Evolutionary conservation across 139 green algal genomes (phyloP).

Genomic region (Haematococcus lacustris): DNA sequence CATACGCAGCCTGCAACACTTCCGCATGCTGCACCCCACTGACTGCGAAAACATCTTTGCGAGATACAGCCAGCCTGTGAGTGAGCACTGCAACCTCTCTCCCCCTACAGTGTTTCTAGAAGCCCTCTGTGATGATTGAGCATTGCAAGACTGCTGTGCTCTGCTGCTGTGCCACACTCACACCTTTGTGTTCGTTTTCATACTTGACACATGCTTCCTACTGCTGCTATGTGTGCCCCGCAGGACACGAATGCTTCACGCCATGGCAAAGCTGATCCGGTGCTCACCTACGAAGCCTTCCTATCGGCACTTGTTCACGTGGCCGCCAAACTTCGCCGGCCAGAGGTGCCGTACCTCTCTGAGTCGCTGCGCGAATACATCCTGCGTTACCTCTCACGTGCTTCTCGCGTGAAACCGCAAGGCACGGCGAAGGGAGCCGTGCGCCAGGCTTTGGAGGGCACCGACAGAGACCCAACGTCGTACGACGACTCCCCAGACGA

Average conservation of each 20-base stretch:
- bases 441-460: constrained; percentile 20
- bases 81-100: no score
- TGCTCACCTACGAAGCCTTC: constrained; percentile 45
- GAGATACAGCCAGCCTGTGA: no score
- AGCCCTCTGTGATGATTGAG: no score
- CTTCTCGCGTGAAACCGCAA: constrained; percentile 13
- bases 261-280: constrained; percentile 2
- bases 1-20: constrained; percentile 18
- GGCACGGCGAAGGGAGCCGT: constrained; percentile 13
- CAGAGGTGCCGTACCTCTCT: constrained; percentile 45
- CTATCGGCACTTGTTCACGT: constrained; percentile 39
- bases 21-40: constrained; percentile 29
- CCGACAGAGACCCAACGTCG: background rate
- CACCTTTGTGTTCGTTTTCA: background rate
- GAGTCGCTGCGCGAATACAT: constrained; percentile 38
- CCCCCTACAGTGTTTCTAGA: no score
- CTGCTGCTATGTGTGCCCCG: background rate
- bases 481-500: no score
- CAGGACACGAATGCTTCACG: constrained; percentile 4
- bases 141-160: no score
- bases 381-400: constrained; percentile 23
- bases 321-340: constrained; percentile 18
- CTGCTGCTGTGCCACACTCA: no score
- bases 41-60: constrained; percentile 34
- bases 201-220: no score